Evolutionary conservation across 352 stramenopile genomes (phyloP).

Genomic region (Pythium folliculosum): DNA sequence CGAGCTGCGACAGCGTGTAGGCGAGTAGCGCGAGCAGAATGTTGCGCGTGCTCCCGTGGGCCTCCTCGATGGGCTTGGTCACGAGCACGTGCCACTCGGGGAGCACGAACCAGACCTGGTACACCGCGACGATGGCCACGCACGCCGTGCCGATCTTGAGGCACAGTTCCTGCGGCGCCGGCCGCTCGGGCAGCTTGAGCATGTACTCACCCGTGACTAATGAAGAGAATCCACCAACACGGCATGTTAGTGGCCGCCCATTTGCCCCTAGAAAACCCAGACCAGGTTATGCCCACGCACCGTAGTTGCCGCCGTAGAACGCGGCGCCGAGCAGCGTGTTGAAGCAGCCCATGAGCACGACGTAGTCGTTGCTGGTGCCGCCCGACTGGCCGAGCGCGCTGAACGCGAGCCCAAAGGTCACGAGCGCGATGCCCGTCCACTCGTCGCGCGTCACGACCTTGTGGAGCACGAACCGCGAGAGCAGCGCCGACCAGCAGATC

Average conservation of each 20-base stretch:
- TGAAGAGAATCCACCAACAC: too few relatives aligned
- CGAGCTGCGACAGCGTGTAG: conserved; percentile 82
- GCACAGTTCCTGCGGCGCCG: conserved; percentile 75
- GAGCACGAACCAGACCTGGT: conserved; percentile 83
- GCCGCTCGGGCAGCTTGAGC: conserved; percentile 73
- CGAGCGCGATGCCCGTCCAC: conserved; percentile 80
- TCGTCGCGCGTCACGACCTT: conserved; percentile 71
- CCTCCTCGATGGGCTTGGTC: conserved; percentile 74
- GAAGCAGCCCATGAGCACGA: conserved; percentile 85
- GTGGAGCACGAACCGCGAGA: conserved; percentile 76
- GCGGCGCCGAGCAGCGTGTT: conserved; percentile 79
- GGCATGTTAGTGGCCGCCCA: not conserved
- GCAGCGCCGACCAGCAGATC: conserved; percentile 85
- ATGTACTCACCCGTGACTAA: conserved; percentile 82
- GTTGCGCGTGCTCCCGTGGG: conserved; percentile 56
- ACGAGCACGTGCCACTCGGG: conserved; percentile 74
- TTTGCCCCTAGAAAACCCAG: not conserved
- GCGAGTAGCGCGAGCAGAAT: conserved; percentile 65
- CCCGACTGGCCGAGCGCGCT: conserved; percentile 72
- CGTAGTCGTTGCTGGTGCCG: conserved; percentile 56
- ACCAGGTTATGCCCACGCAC: conserved; percentile 28
- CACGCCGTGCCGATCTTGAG: conserved; percentile 78
- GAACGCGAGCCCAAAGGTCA: conserved; percentile 84
- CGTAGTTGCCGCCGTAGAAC: conserved; percentile 87
- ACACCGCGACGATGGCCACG: conserved; percentile 72